Conservation (phyloP, 257 asterid species). For the Capsicum chinense region DNA sequence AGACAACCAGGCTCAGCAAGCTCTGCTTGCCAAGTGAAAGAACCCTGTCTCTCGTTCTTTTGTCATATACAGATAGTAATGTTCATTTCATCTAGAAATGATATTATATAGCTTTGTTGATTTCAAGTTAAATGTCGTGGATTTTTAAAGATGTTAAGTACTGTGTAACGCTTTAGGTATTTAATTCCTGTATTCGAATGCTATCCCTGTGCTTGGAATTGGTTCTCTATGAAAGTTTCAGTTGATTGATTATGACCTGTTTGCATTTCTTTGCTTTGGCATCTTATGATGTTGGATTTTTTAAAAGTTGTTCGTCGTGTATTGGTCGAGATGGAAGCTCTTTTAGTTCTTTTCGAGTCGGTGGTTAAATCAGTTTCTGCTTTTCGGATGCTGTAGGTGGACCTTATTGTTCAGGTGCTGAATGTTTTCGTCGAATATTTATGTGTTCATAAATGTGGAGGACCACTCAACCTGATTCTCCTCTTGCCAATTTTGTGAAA, state of each 20-base stretch:
- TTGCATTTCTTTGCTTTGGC: background rate
- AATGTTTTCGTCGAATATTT: background rate
- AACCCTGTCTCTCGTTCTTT: constrained; percentile 4
- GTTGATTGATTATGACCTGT: background rate
- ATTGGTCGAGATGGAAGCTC: too few species aligned
- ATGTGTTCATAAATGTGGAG: background rate
- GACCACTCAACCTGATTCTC: background rate
- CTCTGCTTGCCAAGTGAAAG: constrained; percentile 51
- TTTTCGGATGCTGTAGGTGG: background rate
- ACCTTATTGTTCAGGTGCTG: background rate
- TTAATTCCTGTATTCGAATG: background rate
- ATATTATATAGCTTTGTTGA: constrained; percentile 19
- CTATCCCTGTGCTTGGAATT: background rate
- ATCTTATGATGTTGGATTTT: background rate
- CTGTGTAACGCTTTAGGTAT: constrained; percentile 7
- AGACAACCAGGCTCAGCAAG: constrained; percentile 56
- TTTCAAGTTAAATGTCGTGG: constrained; percentile 8
- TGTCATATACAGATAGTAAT: background rate
- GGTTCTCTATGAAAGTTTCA: background rate
- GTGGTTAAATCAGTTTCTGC: background rate
- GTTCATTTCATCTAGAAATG: constrained; percentile 31
- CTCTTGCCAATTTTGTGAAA: background rate
- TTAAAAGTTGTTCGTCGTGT: too few species aligned
- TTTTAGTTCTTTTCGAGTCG: background rate
- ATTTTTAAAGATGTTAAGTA: constrained; percentile 17